These are phyloP conservation scores for Stachybotrys echinatus DNA, from an alignment of 2,329 filamentous ascomycete genomes.

Conservation along the genomic window DNA sequence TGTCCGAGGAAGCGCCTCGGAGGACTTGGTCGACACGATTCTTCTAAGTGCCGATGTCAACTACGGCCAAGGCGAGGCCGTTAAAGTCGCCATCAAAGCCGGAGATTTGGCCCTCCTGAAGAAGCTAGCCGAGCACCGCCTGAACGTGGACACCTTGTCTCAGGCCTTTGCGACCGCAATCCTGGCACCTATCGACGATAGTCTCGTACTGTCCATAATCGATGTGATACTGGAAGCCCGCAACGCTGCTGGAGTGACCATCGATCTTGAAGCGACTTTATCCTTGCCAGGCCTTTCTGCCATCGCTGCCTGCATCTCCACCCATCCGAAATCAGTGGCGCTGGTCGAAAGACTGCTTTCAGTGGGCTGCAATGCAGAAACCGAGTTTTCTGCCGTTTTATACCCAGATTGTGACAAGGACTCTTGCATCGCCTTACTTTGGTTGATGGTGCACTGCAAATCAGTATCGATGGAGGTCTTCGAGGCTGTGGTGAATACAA, in stretches of 20 bases:
- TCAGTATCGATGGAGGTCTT: background rate
- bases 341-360: background rate
- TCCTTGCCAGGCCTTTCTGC: background rate
- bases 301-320: background rate
- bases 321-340: background rate
- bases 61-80: constrained; percentile 2
- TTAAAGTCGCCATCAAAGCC: constrained; percentile 2
- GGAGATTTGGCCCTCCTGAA: constrained; percentile 1
- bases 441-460: background rate
- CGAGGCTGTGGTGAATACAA: background rate
- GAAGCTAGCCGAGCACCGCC: background rate
- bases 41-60: constrained; percentile 3
- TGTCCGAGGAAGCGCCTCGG: background rate
- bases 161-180: background rate
- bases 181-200: background rate
- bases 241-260: background rate
- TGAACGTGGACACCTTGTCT: background rate
- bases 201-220: background rate
- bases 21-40: constrained; percentile 1
- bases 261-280: background rate
- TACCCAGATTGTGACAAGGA: background rate
- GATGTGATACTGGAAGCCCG: background rate
- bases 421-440: background rate
- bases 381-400: background rate
- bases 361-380: background rate